phyloP scores from a whole-genome alignment of 805 yeast genomes.

The Scheffersomyces stipitis region DNA sequence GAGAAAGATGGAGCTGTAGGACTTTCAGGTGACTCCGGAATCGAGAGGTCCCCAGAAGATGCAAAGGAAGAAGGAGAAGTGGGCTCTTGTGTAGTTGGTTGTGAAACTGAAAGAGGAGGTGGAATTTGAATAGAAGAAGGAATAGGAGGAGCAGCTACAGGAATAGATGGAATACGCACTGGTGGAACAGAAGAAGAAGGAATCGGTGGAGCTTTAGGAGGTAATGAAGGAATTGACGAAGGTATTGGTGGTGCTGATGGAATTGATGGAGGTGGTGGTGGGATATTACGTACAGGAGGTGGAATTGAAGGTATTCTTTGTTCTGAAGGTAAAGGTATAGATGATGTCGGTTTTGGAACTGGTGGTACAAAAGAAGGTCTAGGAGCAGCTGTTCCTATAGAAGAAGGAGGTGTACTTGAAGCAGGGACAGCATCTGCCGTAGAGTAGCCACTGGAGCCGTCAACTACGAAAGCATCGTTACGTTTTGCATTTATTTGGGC shows the following conservation, averaged over 20 bases:
- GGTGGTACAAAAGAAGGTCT: conserved; percentile 4
- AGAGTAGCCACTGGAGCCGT: conserved; percentile 19
- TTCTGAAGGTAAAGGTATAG: conserved; percentile 1
- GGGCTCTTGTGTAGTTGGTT: conserved; percentile 25
- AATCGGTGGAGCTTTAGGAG: conserved; percentile 8
- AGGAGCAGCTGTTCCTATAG: conserved; percentile 4
- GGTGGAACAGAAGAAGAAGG: conserved; percentile 11
- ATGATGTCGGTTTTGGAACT: not conserved
- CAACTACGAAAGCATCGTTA: conserved; percentile 47
- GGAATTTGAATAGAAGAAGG: conserved; percentile 17
- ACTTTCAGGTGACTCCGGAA: conserved; percentile 15
- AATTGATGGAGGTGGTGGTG: not conserved
- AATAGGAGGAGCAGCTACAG: conserved; percentile 6
- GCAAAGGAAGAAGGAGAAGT: conserved; percentile 10
- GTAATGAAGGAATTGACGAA: conserved; percentile 5
- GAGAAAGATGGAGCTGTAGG: conserved; percentile 15
- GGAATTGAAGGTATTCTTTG: conserved; percentile 9
- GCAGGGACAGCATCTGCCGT: conserved; percentile 4
- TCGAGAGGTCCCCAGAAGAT: conserved; percentile 9
- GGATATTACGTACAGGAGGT: conserved; percentile 2
- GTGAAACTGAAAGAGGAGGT: conserved; percentile 18
- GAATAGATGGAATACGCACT: conserved; percentile 9
- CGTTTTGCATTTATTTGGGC: conserved; percentile 51
- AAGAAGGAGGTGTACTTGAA: conserved; percentile 12
- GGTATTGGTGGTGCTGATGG: conserved; percentile 1